Conservation (phyloP, 1,284 basidiomycete genomes). For the Xerocomus amazonicus region DNA sequence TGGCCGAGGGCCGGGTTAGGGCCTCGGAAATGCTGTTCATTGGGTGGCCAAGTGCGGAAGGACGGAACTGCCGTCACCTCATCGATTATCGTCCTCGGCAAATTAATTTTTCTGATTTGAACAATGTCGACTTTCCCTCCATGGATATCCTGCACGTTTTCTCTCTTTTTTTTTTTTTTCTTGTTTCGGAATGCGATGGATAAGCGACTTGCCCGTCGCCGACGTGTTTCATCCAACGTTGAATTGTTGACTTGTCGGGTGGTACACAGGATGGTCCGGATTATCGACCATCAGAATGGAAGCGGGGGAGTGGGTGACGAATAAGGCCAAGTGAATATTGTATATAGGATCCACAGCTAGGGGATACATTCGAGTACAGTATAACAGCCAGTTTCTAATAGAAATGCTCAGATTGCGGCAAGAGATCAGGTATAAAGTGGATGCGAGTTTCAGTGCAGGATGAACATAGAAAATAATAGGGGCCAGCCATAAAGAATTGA, state of each 20-base stretch:
- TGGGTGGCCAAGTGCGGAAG: not conserved
- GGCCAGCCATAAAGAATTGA: conserved; percentile 20
- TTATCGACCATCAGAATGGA: conserved; percentile 1
- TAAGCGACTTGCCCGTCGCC: no score
- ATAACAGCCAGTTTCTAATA: conserved; percentile 26
- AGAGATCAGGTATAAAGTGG: conserved; percentile 24
- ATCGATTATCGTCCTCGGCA: conserved; percentile 1
- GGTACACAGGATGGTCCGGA: not conserved
- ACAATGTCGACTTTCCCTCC: not conserved
- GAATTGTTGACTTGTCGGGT: not conserved
- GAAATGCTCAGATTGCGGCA: conserved; percentile 18
- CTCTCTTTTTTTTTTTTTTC: no score
- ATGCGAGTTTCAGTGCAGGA: conserved; percentile 18
- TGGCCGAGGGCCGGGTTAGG: no score
- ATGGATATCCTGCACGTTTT: not conserved
- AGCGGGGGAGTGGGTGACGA: not conserved
- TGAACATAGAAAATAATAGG: conserved; percentile 6
- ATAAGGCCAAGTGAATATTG: conserved; percentile 20
- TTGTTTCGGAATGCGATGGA: not conserved
- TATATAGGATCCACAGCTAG: conserved; percentile 21
- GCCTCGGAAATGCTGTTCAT: not conserved
- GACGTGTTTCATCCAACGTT: not conserved
- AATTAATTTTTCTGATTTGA: not conserved
- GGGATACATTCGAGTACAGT: conserved; percentile 31
- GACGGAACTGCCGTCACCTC: not conserved